phyloP scores from a whole-genome alignment of 1,284 basidiomycete genomes.

The Naganishia liquefaciens region DNA sequence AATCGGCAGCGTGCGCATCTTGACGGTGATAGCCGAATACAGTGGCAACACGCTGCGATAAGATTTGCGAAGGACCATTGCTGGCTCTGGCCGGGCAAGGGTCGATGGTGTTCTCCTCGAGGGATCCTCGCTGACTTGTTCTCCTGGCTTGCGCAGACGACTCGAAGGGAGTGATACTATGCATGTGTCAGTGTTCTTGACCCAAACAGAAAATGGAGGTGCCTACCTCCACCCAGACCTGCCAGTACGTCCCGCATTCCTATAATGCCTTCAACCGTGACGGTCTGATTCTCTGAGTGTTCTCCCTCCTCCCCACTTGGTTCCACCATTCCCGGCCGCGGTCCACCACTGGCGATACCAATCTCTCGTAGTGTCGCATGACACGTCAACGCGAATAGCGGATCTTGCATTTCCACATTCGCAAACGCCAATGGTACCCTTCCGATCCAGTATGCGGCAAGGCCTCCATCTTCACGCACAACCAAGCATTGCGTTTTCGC shows the following conservation, averaged over 20 bases:
- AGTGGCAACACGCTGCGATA: slow-evolving; percentile 28
- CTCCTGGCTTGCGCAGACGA: not conserved
- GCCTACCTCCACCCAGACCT: slow-evolving; percentile 13
- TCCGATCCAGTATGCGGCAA: slow-evolving; percentile 24
- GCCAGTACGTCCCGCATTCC: slow-evolving; percentile 15
- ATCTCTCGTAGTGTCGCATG: slow-evolving; percentile 28
- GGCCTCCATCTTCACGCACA: slow-evolving; percentile 1
- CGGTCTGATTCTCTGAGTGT: not conserved
- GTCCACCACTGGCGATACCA: not conserved
- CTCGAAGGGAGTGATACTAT: slow-evolving; percentile 12
- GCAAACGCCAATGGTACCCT: slow-evolving; percentile 27
- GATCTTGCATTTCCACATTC: slow-evolving; percentile 29
- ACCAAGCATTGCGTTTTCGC: slow-evolving; percentile 1
- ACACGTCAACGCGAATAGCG: slow-evolving; percentile 28
- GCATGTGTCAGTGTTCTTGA: not conserved
- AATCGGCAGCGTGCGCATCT: slow-evolving; percentile 28
- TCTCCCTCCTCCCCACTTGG: not conserved
- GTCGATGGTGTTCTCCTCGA: slow-evolving; percentile 11
- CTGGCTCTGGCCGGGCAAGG: slow-evolving; percentile 15
- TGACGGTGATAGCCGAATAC: slow-evolving; percentile 28
- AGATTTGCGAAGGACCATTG: slow-evolving; percentile 28
- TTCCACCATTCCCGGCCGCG: not conserved
- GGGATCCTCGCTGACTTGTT: slow-evolving; percentile 7
- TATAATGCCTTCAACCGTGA: not conserved
- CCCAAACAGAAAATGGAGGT: not conserved